Evolutionary conservation across 495 filamentous ascomycete genomes (phyloP).

Genomic region (Zalerion maritima): DNA sequence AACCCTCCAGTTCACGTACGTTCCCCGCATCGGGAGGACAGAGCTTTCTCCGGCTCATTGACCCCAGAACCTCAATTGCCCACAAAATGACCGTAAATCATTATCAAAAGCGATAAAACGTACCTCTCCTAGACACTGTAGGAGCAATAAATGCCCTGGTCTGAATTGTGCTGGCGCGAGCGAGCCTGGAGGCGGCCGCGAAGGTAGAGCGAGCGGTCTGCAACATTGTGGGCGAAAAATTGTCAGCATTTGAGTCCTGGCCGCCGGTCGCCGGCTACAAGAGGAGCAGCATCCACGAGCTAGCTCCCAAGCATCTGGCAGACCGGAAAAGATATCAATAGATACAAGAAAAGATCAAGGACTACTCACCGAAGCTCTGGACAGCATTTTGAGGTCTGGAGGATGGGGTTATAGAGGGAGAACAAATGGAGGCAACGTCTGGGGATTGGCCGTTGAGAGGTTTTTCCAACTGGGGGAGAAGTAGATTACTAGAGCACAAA

Average conservation of each 20-base stretch:
- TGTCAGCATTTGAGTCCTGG: constrained; percentile 18
- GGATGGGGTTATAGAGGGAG: too few relatives aligned
- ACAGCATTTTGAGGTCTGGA: too few relatives aligned
- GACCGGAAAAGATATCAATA: not conserved
- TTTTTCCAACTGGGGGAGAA: too few relatives aligned
- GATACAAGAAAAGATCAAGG: not conserved
- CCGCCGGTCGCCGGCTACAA: constrained; percentile 18
- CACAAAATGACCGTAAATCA: constrained; percentile 19
- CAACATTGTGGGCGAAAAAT: constrained; percentile 41
- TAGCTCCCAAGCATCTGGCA: not conserved
- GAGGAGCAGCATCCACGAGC: constrained; percentile 6
- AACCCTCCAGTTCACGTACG: too few relatives aligned
- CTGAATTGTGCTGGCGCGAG: constrained; percentile 54
- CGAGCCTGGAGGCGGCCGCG: constrained; percentile 47
- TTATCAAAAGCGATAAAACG: constrained; percentile 10
- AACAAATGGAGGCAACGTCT: too few relatives aligned
- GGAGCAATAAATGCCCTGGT: constrained; percentile 72
- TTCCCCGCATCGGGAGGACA: too few relatives aligned
- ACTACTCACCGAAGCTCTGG: constrained; percentile 12
- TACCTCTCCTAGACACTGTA: constrained; percentile 62
- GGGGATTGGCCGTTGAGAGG: too few relatives aligned
- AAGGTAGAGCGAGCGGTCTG: constrained; percentile 63
- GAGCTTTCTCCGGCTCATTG: too few relatives aligned
- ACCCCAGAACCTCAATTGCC: constrained; percentile 29
- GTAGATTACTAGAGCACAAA: too few relatives aligned